Evolutionary conservation across 2,329 filamentous ascomycete species (phyloP), one percentile per base, ranked within the genome.

Genomic region (Alternaria metachromatica): DNA sequence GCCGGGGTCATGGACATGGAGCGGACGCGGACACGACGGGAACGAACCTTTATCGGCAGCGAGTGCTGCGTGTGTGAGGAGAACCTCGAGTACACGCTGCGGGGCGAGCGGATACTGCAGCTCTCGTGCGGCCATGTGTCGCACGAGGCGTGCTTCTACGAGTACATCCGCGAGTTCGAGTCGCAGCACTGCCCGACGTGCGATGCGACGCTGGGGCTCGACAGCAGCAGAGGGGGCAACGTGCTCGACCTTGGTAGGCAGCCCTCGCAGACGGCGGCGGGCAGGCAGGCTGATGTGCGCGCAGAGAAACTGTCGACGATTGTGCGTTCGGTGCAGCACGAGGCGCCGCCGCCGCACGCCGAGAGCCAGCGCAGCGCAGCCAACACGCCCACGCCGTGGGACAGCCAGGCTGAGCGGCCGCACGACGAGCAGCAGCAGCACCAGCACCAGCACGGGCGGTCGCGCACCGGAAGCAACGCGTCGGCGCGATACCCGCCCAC

Each of bases 71-170:
- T 97, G 15, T 99, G 96, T 78, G 96, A 99, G 80, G 96, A 99
- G 82, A 94, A 94, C 4, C 84, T 99, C 66, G 96, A 98, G 81
- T 95, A 98, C 80, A 99, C 94, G 4, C 86, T 99, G 50, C 92
- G 92, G 55, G 96, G 96, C 63, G 96, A 99, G 83, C 90, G 94
- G 70, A 94, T 99, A 65, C 85, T 99, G 58, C 96, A 98, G 79
- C 96, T 99, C 75, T 96, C 94, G 6, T 99, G 96, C 81, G 88
- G 90, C n/a, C 96, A 99, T 81, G 95, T 99, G 64, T 94, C 95
- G 11, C 96, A 99, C 79, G 96, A 98, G 80, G 96, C 95, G 37
- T 99, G 96, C 82, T 98, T 99, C 79, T 98, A 98, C 82, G 96
- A 99, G 81, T 97, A 96, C 78, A 97, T 99, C 73, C 92, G 93